Percentiles rank a stretch among this genome's conserved stretches.
Evolutionary conservation across 306 rosid genomes (phyloP).

Genomic region (Trifolium repens): DNA sequence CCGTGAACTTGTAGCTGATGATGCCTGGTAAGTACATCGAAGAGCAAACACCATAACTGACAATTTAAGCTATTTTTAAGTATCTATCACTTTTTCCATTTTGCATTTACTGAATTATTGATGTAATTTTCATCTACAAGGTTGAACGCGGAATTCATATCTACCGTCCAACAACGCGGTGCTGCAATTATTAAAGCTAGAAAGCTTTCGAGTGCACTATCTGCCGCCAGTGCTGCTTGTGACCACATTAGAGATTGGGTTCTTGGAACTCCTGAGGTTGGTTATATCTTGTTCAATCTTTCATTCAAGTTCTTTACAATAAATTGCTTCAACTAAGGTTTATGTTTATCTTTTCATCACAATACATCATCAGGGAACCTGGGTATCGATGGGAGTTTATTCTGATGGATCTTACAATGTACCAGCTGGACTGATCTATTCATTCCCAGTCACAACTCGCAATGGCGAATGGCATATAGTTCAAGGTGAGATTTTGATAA

Average conservation of each 20-base stretch:
- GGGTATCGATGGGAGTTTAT: constrained; percentile 99
- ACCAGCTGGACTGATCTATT: constrained; percentile 93
- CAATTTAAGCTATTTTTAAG: not conserved
- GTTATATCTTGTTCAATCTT: constrained; percentile 26
- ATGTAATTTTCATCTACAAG: constrained; percentile 44
- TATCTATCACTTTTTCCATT: not conserved
- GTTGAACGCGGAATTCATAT: constrained; percentile 87
- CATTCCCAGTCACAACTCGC: constrained; percentile 84
- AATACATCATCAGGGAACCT: constrained; percentile 69
- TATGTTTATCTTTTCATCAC: constrained; percentile 20
- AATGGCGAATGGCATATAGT: constrained; percentile 94
- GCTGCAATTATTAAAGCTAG: constrained; percentile 98
- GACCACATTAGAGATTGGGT: constrained; percentile 99
- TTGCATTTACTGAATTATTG: constrained; percentile 15
- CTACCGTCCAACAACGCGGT: constrained; percentile 98
- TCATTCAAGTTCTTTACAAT: not conserved
- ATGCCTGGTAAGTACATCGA: constrained; percentile 65
- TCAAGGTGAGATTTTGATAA: constrained; percentile 65
- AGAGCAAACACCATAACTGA: not conserved
- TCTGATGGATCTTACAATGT: constrained; percentile 97
- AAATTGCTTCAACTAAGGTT: constrained; percentile 16
- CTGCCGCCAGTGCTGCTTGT: constrained; percentile 98
- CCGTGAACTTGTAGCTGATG: constrained; percentile 81
- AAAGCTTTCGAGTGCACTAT: constrained; percentile 91
- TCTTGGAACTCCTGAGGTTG: constrained; percentile 96